Evolutionary conservation across 75 land plant species (phyloP).

Genomic region (Selaginella moellendorffii): DNA sequence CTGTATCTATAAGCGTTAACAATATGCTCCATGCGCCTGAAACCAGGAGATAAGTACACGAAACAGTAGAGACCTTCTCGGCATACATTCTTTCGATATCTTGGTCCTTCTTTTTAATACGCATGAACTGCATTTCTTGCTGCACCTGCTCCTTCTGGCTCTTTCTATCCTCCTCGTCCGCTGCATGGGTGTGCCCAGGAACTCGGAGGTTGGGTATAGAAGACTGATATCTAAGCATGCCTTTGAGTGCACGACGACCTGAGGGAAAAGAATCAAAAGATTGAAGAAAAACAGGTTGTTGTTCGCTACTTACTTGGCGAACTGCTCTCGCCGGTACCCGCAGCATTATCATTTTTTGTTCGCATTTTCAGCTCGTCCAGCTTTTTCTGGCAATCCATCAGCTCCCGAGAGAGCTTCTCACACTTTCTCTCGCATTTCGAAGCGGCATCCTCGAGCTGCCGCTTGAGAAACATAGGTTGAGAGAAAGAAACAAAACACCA

Average conservation of each 20-base stretch:
- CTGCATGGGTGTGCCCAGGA: neutral
- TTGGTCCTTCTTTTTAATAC: too few species aligned
- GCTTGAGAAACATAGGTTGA: neutral
- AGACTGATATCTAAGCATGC: neutral
- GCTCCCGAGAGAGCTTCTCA: neutral
- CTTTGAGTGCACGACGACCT: neutral
- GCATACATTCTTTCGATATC: too few species aligned
- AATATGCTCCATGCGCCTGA: neutral
- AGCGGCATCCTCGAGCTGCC: neutral
- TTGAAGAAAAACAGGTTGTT: too few species aligned
- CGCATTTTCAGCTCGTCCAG: neutral
- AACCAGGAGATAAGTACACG: neutral
- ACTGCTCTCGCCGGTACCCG: too few species aligned
- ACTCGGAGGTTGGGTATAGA: neutral
- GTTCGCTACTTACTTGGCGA: too few species aligned
- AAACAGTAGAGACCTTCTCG: too few species aligned
- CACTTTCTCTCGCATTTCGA: neutral
- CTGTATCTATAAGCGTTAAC: neutral
- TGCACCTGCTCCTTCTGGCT: too few species aligned
- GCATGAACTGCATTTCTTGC: too few species aligned
- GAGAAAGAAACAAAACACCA: neutral
- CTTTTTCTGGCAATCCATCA: neutral
- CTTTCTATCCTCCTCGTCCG: neutral
- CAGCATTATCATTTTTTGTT: neutral
- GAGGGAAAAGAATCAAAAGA: too few species aligned